Percentiles rank a stretch among this genome's conserved stretches.
These are phyloP conservation scores for Skeletonema grethae DNA, from an alignment of 108 stramenopile genomes.

Conservation along the genomic window DNA sequence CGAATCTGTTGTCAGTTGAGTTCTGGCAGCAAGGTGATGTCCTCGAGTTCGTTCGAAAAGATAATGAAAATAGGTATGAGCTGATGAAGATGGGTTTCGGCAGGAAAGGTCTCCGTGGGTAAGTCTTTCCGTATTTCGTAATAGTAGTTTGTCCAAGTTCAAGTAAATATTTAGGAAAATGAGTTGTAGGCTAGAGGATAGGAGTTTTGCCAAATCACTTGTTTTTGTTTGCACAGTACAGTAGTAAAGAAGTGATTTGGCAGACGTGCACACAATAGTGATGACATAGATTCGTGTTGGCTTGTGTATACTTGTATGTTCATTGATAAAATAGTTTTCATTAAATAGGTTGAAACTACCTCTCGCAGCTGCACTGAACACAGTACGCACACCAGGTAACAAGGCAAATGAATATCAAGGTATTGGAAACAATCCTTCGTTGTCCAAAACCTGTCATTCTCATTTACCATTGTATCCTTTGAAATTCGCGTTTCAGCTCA, in stretches of 20 bases:
- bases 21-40: constrained; percentile 67
- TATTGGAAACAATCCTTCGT: background rate
- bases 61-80: constrained; percentile 41
- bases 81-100: background rate
- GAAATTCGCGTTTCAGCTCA: background rate
- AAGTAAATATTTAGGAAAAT: background rate
- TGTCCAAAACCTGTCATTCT: constrained; percentile 3
- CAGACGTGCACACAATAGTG: no score
- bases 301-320: no score
- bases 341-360: constrained; percentile 3
- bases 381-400: background rate
- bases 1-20: constrained; percentile 57
- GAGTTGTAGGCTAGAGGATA: no score
- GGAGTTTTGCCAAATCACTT: no score
- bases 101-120: background rate
- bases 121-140: no score
- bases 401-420: constrained; percentile 6
- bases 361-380: background rate
- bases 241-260: no score
- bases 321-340: background rate
- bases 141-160: background rate
- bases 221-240: no score
- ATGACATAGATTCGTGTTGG: no score
- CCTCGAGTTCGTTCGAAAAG: constrained; percentile 49
- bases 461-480: background rate